Conservation (phyloP, 352 stramenopile species). For the Globisporangium camurandrum region DNA sequence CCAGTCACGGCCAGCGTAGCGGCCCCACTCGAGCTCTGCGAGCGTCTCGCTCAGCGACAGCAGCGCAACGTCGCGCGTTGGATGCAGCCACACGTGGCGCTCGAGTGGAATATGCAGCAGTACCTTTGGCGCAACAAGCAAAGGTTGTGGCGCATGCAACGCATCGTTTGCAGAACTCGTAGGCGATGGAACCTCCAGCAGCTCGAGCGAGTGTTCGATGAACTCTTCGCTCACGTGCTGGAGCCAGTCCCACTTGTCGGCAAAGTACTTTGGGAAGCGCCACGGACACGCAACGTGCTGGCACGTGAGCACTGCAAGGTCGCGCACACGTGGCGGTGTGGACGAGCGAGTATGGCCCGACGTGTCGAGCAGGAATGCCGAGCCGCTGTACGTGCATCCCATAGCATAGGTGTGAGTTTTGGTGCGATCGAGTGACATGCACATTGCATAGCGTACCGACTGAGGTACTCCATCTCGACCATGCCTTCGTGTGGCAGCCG, state of each 20-base stretch:
- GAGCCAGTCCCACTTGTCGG: conserved; percentile 75
- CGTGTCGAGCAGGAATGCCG: conserved; percentile 44
- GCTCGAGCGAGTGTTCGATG: conserved; percentile 58
- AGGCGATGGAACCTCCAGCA: conserved; percentile 29
- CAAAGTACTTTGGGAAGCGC: conserved; percentile 71
- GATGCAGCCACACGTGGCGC: conserved; percentile 42
- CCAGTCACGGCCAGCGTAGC: conserved; percentile 15
- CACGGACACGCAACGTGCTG: conserved; percentile 80
- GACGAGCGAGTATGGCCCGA: neutral
- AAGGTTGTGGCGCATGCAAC: neutral
- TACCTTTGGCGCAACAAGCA: conserved; percentile 20
- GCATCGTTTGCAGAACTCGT: neutral
- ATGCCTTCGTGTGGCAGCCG: conserved; percentile 75
- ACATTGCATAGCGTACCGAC: conserved; percentile 21
- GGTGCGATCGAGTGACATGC: neutral
- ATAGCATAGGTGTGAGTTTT: no score
- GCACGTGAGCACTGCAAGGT: conserved; percentile 51
- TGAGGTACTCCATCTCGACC: conserved; percentile 65
- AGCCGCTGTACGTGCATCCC: conserved; percentile 34
- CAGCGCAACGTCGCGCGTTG: conserved; percentile 49
- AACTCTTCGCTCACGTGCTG: conserved; percentile 75
- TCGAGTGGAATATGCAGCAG: conserved; percentile 50
- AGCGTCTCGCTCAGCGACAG: conserved; percentile 34
- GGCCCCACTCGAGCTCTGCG: conserved; percentile 15
- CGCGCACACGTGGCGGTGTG: neutral